Evolutionary conservation across 768 basidiomycete species (phyloP).

Genomic region (Trametes villosa): DNA sequence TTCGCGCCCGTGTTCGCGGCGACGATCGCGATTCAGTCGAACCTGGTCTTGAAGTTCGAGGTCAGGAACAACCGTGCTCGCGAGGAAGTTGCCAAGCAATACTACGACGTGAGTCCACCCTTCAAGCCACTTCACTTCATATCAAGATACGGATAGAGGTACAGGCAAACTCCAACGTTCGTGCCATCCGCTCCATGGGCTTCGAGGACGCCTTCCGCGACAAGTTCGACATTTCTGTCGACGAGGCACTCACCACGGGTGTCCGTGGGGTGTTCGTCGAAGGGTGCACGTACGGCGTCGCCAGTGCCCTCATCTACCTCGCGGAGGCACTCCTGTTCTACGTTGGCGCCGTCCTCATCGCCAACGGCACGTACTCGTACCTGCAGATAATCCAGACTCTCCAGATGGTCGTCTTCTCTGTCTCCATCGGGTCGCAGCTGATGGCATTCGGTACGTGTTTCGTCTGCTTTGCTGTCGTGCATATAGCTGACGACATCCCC

Average conservation of each 20-base stretch:
- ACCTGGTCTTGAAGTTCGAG: constrained; percentile 74
- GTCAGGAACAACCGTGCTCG: constrained; percentile 81
- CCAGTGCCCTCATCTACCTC: constrained; percentile 83
- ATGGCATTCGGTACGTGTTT: constrained; percentile 87
- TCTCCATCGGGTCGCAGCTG: constrained; percentile 88
- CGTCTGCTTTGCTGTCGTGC: background rate
- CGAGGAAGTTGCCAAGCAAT: constrained; percentile 82
- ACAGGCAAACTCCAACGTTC: constrained; percentile 79
- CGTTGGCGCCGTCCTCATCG: constrained; percentile 85
- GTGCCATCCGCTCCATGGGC: constrained; percentile 87
- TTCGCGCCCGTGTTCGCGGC: constrained; percentile 83
- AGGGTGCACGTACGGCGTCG: constrained; percentile 82
- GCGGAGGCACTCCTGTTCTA: constrained; percentile 92
- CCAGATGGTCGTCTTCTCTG: constrained; percentile 89
- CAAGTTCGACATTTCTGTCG: constrained; percentile 69
- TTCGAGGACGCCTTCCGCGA: constrained; percentile 71
- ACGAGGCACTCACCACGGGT: constrained; percentile 66
- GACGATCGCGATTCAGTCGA: constrained; percentile 74
- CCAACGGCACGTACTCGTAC: constrained; percentile 81
- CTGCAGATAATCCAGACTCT: constrained; percentile 89
- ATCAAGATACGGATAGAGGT: background rate
- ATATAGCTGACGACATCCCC: constrained; percentile 4
- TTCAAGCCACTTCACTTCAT: constrained; percentile 3
- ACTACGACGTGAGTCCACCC: constrained; percentile 71
- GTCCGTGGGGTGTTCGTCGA: constrained; percentile 82